phyloP scores from a whole-genome alignment of 1,284 basidiomycete genomes.

The Tausonia pullulans region DNA sequence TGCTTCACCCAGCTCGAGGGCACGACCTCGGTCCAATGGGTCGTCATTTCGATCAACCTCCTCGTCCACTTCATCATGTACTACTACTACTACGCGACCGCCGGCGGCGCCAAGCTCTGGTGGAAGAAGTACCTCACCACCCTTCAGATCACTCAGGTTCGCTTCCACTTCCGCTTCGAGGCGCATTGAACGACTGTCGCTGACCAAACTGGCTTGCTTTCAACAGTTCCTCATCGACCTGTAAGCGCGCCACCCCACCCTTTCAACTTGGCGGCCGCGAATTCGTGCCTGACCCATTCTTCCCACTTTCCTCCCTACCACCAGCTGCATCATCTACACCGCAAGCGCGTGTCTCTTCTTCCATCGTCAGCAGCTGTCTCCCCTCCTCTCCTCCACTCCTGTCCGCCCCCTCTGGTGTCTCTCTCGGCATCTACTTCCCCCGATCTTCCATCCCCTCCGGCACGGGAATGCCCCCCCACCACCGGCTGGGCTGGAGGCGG shows the following conservation, averaged over 20 bases:
- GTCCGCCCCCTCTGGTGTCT: background rate
- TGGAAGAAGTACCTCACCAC: conserved; percentile 96
- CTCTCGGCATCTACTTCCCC: background rate
- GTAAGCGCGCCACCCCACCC: background rate
- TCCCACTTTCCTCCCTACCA: too few relatives aligned
- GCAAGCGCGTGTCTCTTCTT: conserved; percentile 55
- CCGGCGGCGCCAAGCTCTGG: conserved; percentile 91
- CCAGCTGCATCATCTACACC: conserved; percentile 65
- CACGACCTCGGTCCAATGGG: conserved; percentile 88
- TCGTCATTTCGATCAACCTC: conserved; percentile 86
- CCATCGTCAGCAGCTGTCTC: conserved; percentile 12
- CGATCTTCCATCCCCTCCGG: background rate
- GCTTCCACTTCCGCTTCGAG: too few relatives aligned
- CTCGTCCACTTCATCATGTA: conserved; percentile 98
- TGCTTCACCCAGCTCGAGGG: conserved; percentile 93
- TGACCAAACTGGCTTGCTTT: too few relatives aligned
- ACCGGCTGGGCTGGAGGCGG: too few relatives aligned
- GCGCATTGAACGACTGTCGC: too few relatives aligned
- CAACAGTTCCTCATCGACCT: conserved; percentile 70
- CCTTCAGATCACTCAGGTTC: conserved; percentile 78
- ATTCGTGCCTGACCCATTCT: too few relatives aligned
- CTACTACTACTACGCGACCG: conserved; percentile 96
- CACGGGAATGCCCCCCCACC: too few relatives aligned
- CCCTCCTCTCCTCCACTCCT: background rate
- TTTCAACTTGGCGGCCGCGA: too few relatives aligned